Conservation (phyloP, 768 basidiomycete genomes). For the Leucosporidium yakuticum region DNA sequence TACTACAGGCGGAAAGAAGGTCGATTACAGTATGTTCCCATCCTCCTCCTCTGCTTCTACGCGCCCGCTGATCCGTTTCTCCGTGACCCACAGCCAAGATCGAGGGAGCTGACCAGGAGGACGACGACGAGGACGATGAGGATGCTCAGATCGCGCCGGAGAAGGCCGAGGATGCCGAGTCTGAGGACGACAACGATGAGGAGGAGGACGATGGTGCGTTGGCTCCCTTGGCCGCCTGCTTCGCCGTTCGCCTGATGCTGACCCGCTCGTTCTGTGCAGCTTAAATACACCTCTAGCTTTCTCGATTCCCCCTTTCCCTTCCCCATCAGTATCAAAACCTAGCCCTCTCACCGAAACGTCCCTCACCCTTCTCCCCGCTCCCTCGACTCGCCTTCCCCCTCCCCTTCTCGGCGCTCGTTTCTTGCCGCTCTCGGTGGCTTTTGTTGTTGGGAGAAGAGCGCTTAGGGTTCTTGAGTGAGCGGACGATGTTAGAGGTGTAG, state of each 20-base stretch:
- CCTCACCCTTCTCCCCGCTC: neutral
- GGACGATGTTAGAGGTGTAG: neutral
- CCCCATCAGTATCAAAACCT: neutral
- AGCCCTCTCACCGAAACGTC: neutral
- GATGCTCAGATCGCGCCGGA: neutral
- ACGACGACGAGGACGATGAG: slow-evolving; percentile 4
- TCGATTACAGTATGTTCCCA: neutral
- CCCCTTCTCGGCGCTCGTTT: too few relatives aligned
- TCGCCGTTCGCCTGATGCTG: neutral
- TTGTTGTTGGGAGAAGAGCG: neutral
- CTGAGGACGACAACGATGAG: neutral
- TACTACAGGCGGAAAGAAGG: slow-evolving; percentile 5
- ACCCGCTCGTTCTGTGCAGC: neutral
- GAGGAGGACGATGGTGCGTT: slow-evolving; percentile 5
- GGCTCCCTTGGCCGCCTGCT: neutral
- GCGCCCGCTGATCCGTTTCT: neutral
- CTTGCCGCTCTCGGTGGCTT: neutral
- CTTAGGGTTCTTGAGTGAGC: neutral
- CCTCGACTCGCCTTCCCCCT: neutral
- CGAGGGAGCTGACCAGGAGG: slow-evolving; percentile 4
- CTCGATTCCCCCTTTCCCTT: neutral
- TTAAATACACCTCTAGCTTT: neutral
- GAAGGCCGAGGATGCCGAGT: neutral
- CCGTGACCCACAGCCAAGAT: neutral
- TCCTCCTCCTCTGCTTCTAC: neutral